A percentile compares a stretch with the other conserved stretches of the same genome.
Conservation (phyloP, 208 protist species). For the Leishmania lainsoni region DNA sequence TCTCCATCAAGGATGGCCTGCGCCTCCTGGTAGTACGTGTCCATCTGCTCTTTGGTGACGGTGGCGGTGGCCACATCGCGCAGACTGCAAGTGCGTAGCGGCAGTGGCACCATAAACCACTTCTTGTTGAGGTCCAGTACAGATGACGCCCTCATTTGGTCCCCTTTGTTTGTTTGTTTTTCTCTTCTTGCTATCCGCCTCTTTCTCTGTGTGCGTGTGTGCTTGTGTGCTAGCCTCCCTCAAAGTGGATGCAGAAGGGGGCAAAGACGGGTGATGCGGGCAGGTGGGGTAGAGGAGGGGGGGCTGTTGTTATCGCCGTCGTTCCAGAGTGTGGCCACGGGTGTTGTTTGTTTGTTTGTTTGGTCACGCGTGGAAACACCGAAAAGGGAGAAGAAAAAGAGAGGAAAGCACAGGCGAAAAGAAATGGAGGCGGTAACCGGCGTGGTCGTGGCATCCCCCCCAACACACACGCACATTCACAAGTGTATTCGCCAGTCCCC, state of each 20-base stretch:
- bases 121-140: constrained; percentile 79
- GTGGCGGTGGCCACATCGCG: constrained; percentile 84
- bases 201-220: constrained; percentile 1
- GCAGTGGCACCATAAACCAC: constrained; percentile 80
- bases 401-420: background rate
- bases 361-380: background rate
- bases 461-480: background rate
- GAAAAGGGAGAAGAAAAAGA: constrained; percentile 2
- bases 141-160: constrained; percentile 26
- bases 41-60: constrained; percentile 82
- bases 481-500: background rate
- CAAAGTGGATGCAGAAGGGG: background rate
- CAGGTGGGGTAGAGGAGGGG: background rate
- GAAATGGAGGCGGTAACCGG: background rate
- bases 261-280: background rate
- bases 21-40: constrained; percentile 81
- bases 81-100: constrained; percentile 78
- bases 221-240: background rate
- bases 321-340: constrained; percentile 2
- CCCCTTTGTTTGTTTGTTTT: constrained; percentile 1
- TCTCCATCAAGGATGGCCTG: constrained; percentile 76
- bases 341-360: background rate
- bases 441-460: no score
- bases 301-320: background rate
- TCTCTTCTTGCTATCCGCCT: background rate